Evolutionary conservation across 2,329 filamentous ascomycete genomes (phyloP), one percentile per base, ranked within the genome.

Genomic region (Aspergillus pseudoterreus): DNA sequence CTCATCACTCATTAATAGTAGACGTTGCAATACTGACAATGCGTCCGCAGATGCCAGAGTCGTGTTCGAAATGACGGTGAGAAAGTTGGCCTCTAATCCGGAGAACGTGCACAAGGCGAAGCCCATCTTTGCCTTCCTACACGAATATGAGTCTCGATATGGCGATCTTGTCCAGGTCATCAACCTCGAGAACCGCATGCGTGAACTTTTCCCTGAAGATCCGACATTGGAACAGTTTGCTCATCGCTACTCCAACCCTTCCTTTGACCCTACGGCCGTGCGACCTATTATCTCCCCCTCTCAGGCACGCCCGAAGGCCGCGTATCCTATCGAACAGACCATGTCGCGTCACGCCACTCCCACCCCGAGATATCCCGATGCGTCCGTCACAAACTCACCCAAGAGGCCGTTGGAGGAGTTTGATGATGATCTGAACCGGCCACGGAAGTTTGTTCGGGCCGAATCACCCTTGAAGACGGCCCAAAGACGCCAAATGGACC

Each of bases 21-120:
- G 2, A 30, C 9, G 8, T 8, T 30, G 27, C 8, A 10, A 11
- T 30, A 10, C 27, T 30, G 27, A 30, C 27, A 30, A 11, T 30
- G 6, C 27, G 27, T 30, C 11, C 48, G n/a, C 60, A 92, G 91
- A 99, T 79, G 94, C 94, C 32, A 84, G 94, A 58, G 92, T 94
- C 9, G 91, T 96, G 2, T 99, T 99, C 63, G 94, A 97, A 69
- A 96, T 92, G 14, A 91, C 92, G 14, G 89, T 96, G 54, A 89
- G 87, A 65, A 86, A 86, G 55, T 81, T 97, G 41, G 82, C 87
- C 6, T 81, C 87, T 21, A 94, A 92, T 59, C 83, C 88, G 0
- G 88, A 91, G 59, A 83, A 83, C 10, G 74, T 86, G 1, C 73
- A 79, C 49, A 94, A 91, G 65, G 84, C 92, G 8, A 95, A 94